Base-by-base conservation (phyloP, 495 filamentous ascomycete species). In the Antarctomyces pellizariae region DNA sequence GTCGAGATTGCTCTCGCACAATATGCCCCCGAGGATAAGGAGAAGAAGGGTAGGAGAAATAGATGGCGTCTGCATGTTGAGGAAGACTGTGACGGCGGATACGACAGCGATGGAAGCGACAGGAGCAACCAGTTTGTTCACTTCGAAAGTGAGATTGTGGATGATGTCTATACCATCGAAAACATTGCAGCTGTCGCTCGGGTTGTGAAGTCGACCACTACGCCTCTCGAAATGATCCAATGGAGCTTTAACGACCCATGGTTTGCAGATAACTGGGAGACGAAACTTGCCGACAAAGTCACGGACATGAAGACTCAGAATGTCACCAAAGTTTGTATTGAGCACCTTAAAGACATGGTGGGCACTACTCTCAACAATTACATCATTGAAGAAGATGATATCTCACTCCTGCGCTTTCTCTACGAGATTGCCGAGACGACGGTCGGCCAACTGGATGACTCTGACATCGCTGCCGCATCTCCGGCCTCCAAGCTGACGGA, bases 131-230 rank as follows among this genome's bases (percentile, higher is more conserved):
- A 23, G 21, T 12, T 10, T 23, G n/a, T 41, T n/a, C 37, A 34
- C 3, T 37, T 41, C 8, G 38, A 26, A 21, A 31, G 26, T 2
- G 39, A 42, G 26, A 11, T 42, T n/a, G 40, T 75, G 15, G 56
- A 68, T 29, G 58, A 62, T 8, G 46, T 57, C 10, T 77, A 70
- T 41, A 83, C 73, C 0, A 54, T 76, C 30, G 72, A 80, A 2
- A 64, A 75, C 35, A 47, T 80, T 18, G 74, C 71, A 1, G 57
- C 71, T 35, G 52, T 67, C 1, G 57, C 57, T 2, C 65, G 56
- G 22, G 44, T 70, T 24, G 67, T 75, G 12, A 65, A 73, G 36
- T 70, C 67, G 29, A 39, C 50, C 7, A 44, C 57, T 3, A 50
- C 51, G 13, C 67, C 75, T 8, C 30, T 57, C 3, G 26, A 34